Conservation (phyloP, 1,139 yeast genomes). For the Diutina catenulata region DNA sequence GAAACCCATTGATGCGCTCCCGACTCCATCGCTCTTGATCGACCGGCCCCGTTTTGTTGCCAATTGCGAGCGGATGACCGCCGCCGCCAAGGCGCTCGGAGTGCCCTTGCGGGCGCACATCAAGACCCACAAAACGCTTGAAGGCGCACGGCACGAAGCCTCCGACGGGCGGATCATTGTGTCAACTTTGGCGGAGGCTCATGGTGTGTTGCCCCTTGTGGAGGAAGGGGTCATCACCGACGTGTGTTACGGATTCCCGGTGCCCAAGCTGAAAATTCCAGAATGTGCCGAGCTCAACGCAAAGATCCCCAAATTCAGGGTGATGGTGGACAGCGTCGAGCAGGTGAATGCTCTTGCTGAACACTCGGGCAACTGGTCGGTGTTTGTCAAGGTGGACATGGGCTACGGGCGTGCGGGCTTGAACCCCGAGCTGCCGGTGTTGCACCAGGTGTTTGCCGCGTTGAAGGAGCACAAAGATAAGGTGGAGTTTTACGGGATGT, state of each 20-base stretch:
- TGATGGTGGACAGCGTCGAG: constrained; percentile 50
- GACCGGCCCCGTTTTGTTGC: constrained; percentile 17
- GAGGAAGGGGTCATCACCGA: constrained; percentile 39
- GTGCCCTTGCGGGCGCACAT: constrained; percentile 55
- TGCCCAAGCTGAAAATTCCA: constrained; percentile 37
- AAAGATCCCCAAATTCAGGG: constrained; percentile 31
- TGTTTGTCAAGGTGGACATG: constrained; percentile 46
- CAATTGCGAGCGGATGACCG: constrained; percentile 22
- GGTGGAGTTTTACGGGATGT: constrained; percentile 51
- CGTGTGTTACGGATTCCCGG: constrained; percentile 61
- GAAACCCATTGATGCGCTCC: constrained; percentile 19
- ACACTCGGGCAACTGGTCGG: constrained; percentile 32
- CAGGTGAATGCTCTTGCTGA: constrained; percentile 40
- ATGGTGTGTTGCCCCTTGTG: constrained; percentile 36
- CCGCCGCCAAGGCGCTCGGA: constrained; percentile 16
- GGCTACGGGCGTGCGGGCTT: constrained; percentile 61
- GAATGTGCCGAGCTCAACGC: constrained; percentile 36
- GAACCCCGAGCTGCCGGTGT: constrained; percentile 16
- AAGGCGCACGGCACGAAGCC: constrained; percentile 14
- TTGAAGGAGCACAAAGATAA: constrained; percentile 9
- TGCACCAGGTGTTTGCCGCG: constrained; percentile 16
- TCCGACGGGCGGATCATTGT: constrained; percentile 44
- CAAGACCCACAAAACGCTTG: constrained; percentile 57
- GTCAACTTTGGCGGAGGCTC: constrained; percentile 59
- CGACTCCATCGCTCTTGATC: constrained; percentile 46